Evolutionary conservation across 1,139 yeast genomes (phyloP), one percentile per base, ranked within the genome.

Genomic region (Saccharomycopsis crataegensis): DNA sequence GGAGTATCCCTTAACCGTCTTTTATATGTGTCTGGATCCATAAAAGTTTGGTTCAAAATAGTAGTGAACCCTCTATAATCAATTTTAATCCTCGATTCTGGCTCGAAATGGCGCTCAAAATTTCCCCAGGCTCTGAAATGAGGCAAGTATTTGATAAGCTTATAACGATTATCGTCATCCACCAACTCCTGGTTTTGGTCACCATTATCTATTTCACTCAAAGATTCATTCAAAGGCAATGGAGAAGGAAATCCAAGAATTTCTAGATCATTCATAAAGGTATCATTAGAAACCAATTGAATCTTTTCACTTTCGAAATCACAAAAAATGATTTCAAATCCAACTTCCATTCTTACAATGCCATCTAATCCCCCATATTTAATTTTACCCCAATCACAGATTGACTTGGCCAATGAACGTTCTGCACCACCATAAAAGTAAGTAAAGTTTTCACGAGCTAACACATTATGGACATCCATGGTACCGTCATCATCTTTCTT

Each of bases 381-480:
- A 51, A 65, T 57, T 31, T 66, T 58, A 6, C 82, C 82, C 81
- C 82, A 77, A 40, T 69, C 59, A 62, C 84, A 80, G 22, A 79
- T 77, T 31, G 59, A 62, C n/a, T 67, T 66, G 0, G 82, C 80
- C 9, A 75, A 72, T 16, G 58, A 60, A 28, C 73, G 52, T 61
- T 79, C 83, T 51, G 68, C 55, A 50, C 69, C 70, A 2, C 62
- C 59, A n/a, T 64, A 64, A 31, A 64, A 62, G 17, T 66, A 61
- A 1, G 57, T 57, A 22, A 59, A 55, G 32, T 61, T 59, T n/a
- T 62, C 58, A 38, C 64, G 61, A 9, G 76, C 68, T 16, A 75
- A 64, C 44, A 78, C 58, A 56, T 66, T 61, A 59, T 80, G 84
- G n/a, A 80, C 77, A 61, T 80, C 84, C 83, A 78, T 78, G 61